Evolutionary conservation across 805 yeast genomes (phyloP), one percentile per base, ranked within the genome.

Genomic region (Kodamaea laetipori): DNA sequence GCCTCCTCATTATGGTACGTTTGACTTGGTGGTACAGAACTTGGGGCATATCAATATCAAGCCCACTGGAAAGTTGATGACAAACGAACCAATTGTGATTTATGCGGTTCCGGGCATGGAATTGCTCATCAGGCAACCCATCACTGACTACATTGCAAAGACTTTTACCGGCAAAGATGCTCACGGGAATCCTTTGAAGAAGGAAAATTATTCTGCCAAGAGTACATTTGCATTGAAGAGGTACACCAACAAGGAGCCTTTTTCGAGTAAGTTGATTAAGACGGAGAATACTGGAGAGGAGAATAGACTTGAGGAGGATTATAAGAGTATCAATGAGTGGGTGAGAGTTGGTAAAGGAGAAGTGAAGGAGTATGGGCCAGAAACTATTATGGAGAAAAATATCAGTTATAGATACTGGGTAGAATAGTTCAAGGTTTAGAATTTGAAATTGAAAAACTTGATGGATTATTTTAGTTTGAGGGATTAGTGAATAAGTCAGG

Each of bases 1-100:
- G 3, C 92, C 94, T 0, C 86, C 88, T n/a, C 85, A 85, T 52
- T 67, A 63, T 46, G 92, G 92, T 0, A 57, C 76, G 4, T 64
- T 86, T 7, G 95, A 86, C 53, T 53, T 86, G 19, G 84, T 86
- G 2, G 51, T 86, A 7, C 78, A 77, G 41, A 81, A 80, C 47
- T 57, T 81, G n/a, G 94, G 94, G 0, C 81, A 74, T 51, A 48
- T 85, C 2, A 75, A 79, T 27, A 58, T 86, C 11, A 73, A 71
- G 4, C 83, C 90, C 2, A 81, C 86, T 0, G 85, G 88, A 1
- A 45, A 58, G 1, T 45, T 48, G 36, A 58, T 57, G 16, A 41
- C 36, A 1, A 59, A 61, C 16, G 58, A 60, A 13, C 64, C 69
- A 1, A 41, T 68, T 23, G 61, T 60, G 18, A 51, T 71, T 8